Percentiles rank a stretch among this genome's conserved stretches.
Evolutionary conservation across 1,139 yeast genomes (phyloP).

Genomic region (Pichia cactophila): DNA sequence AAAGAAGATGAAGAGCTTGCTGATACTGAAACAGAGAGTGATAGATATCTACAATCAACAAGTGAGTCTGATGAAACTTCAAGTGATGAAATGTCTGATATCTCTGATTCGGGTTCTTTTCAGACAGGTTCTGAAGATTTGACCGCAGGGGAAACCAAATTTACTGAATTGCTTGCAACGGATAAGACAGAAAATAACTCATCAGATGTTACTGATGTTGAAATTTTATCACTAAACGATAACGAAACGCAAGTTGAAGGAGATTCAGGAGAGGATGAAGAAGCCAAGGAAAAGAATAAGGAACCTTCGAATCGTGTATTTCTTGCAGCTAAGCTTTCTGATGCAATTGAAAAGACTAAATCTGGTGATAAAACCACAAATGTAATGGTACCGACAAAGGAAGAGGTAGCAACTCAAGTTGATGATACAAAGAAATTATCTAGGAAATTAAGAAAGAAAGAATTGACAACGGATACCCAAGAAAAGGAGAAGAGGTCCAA

Average conservation of each 20-base stretch:
- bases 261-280: not conserved
- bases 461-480: not conserved
- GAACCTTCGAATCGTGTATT: not conserved
- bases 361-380: not conserved
- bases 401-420: not conserved
- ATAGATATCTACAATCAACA: not conserved
- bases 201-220: not conserved
- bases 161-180: not conserved
- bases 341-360: not conserved
- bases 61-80: not conserved
- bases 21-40: not conserved
- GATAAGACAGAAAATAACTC: not conserved
- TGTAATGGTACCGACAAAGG: not conserved
- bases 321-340: not conserved
- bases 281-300: not conserved
- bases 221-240: not conserved
- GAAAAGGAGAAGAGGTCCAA: not conserved
- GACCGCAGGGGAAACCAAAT: not conserved
- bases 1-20: not conserved
- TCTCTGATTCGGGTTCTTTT: not conserved
- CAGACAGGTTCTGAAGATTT: not conserved
- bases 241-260: constrained; percentile 12
- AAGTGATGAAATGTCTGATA: not conserved
- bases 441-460: not conserved
- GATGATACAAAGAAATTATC: not conserved